Base-by-base conservation (phyloP, 2,329 filamentous ascomycete genomes). In the Tolypocladium guangdongense region DNA sequence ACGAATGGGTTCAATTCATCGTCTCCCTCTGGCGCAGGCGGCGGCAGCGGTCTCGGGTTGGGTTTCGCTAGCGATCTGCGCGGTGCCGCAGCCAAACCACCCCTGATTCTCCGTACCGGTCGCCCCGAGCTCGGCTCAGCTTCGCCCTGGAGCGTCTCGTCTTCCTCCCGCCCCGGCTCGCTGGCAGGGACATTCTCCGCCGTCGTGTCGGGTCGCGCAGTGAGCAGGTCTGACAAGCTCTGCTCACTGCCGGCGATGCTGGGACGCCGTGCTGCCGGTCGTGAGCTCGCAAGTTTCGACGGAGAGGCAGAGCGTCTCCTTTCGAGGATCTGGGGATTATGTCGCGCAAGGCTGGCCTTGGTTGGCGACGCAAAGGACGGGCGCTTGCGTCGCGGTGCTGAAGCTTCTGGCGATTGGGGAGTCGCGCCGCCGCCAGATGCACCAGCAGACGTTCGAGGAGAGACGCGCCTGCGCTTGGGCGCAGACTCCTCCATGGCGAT, bases 341-440 rank as follows among this genome's bases (percentile, higher is more conserved):
- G 77, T 57, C 80, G 78, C 54, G 82, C 74, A 16, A 86, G 68
- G 60, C 82, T 87, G 14, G 83, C 76, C 63, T 76, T 81, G 0
- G 83, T 86, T 0, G 85, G 83, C n/a, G 83, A 86, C 52, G 80
- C 80, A 62, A 83, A 87, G 1, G 83, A 86, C 1, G 79, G 76
- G 1, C 75, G 75, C 48, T 62, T 62, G 35, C 61, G 66, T 54
- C 59, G 64, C 37, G 63, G 60, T 35, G 52, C 54, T 39, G 56
- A 60, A 18, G 57, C 58, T 36, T 20, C 47, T 48, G 56, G 38
- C 11, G 54, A 50, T 24, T 51, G 54, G 6, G 55, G 59, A 20
- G 59, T 61, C 50, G 59, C 60, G 53, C 61, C 63, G 51, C 60
- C 61, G 58, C 74, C 63, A 50, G 53, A 49, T 54, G 57, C 37